Percentiles rank a stretch among this genome's conserved stretches.
phyloP scores from a whole-genome alignment of 345 rosid species.

The Corchorus olitorius region DNA sequence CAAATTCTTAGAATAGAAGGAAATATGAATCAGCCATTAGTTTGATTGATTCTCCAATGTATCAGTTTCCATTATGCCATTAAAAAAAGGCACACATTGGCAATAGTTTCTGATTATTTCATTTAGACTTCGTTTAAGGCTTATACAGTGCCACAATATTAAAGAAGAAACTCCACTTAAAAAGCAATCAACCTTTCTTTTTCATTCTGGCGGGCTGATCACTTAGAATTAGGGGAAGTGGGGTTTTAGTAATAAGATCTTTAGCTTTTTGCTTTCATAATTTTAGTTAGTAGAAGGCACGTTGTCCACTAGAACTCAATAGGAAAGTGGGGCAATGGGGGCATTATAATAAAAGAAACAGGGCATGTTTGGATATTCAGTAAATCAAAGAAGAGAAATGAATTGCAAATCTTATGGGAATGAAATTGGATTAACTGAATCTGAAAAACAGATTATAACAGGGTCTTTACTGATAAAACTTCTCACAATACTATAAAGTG shows the following conservation, averaged over 20 bases:
- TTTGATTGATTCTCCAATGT: not conserved
- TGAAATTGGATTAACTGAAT: not conserved
- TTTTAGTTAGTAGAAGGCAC: conserved; percentile 13
- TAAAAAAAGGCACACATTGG: not conserved
- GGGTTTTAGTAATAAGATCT: conserved; percentile 14
- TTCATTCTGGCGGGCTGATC: conserved; percentile 18
- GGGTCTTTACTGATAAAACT: not conserved
- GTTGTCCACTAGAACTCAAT: conserved; percentile 23
- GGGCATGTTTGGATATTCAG: not conserved
- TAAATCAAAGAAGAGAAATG: not conserved
- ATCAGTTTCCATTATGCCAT: too few relatives aligned
- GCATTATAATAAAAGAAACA: not conserved
- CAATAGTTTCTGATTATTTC: not conserved
- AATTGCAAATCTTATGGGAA: not conserved
- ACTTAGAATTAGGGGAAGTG: conserved; percentile 18
- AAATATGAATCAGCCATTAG: not conserved
- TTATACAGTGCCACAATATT: not conserved
- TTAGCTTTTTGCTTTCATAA: conserved; percentile 30
- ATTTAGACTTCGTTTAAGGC: not conserved
- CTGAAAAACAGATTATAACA: not conserved
- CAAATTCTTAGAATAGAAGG: conserved; percentile 7
- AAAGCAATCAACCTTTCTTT: conserved; percentile 21
- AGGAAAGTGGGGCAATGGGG: conserved; percentile 15
- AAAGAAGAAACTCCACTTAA: conserved; percentile 28
- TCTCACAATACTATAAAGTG: not conserved